Conservation (phyloP, 257 asterid species). For the Marsdenia floribunda region DNA sequence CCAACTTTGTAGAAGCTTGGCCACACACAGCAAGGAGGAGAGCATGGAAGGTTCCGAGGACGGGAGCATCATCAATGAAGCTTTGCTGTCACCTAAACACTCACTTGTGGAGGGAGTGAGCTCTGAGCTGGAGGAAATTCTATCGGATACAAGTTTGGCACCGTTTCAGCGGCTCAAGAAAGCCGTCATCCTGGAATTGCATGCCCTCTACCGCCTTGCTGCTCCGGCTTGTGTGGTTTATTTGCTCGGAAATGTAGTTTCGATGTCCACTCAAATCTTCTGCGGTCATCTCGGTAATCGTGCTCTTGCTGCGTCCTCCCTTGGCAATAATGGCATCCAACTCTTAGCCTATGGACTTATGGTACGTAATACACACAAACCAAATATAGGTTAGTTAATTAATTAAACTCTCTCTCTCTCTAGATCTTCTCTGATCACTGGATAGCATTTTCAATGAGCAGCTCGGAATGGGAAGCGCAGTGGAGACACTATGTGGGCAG, state of each 20-base stretch:
- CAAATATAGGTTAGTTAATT: too few species aligned
- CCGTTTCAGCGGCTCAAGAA: constrained; percentile 7
- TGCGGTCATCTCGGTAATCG: constrained; percentile 44
- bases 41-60: neutral
- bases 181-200: constrained; percentile 22
- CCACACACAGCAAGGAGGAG: too few species aligned
- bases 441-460: neutral
- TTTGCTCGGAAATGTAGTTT: constrained; percentile 33
- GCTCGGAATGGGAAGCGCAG: constrained; percentile 30
- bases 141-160: constrained; percentile 22
- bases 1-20: too few species aligned
- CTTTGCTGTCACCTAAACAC: neutral
- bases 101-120: neutral
- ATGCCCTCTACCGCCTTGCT: constrained; percentile 29
- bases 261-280: constrained; percentile 44
- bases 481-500: constrained; percentile 24
- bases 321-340: constrained; percentile 41
- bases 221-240: constrained; percentile 38
- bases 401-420: too few species aligned
- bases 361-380: constrained; percentile 14
- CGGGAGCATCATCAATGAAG: neutral
- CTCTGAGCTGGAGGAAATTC: constrained; percentile 32
- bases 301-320: constrained; percentile 40
- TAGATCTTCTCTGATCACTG: neutral
- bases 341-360: constrained; percentile 39